phyloP scores from a whole-genome alignment of 2,329 filamentous ascomycete genomes.

The Stenocarpella maydis region DNA sequence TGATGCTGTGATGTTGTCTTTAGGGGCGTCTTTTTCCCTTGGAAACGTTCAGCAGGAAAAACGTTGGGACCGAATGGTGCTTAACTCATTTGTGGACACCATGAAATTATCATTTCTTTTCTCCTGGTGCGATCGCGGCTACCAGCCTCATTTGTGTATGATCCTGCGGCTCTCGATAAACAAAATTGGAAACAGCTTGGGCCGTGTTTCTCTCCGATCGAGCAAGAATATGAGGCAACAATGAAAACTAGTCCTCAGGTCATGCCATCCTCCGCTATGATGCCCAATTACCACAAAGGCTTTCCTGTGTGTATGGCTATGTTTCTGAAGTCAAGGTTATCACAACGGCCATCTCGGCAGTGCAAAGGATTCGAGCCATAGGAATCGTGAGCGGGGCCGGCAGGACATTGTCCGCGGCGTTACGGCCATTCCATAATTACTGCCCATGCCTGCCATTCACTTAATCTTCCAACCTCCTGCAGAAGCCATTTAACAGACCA shows the following conservation, averaged over 20 bases:
- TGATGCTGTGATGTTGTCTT: conserved; percentile 12
- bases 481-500: no score
- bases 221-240: background rate
- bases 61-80: background rate
- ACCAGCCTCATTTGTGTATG: background rate
- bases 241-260: background rate
- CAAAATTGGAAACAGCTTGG: background rate
- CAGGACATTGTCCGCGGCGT: no score
- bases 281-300: background rate
- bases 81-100: background rate
- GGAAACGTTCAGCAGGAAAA: no score
- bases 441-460: no score
- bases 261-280: background rate
- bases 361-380: no score
- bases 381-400: no score
- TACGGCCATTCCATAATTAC: no score
- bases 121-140: background rate
- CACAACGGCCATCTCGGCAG: no score
- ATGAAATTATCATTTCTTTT: background rate
- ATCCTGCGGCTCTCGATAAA: background rate
- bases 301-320: no score
- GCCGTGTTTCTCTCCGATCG: background rate
- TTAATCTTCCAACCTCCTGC: no score
- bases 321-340: no score
- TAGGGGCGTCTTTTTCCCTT: background rate